These are phyloP conservation scores for Aegilops sharonensis DNA, from an alignment of 176 grass and related monocot genomes.

Conservation along the genomic window DNA sequence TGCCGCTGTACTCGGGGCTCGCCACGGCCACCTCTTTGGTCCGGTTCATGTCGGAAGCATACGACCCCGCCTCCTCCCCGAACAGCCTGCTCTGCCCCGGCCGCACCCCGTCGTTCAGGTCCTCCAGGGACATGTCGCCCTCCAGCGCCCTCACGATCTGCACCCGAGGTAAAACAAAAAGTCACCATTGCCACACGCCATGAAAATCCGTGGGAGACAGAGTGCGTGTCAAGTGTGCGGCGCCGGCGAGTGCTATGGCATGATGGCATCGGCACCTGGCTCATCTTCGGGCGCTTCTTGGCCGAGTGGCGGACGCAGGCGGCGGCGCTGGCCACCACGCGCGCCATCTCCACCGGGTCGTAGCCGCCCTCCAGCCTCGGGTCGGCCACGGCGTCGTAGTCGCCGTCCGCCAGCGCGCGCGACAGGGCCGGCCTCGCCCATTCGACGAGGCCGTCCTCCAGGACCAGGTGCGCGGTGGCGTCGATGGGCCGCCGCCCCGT, in stretches of 20 bases:
- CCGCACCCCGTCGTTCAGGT: conserved; percentile 59
- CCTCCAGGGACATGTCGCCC: conserved; percentile 64
- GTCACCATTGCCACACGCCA: not conserved
- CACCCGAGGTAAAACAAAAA: not conserved
- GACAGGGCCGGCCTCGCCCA: conserved; percentile 62
- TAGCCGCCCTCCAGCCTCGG: conserved; percentile 49
- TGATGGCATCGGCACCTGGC: conserved; percentile 40
- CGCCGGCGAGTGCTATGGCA: not conserved
- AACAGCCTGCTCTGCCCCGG: conserved; percentile 62
- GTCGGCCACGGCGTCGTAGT: conserved; percentile 62
- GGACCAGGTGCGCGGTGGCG: conserved; percentile 11
- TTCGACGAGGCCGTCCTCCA: conserved; percentile 66
- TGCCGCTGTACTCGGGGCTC: conserved; percentile 20
- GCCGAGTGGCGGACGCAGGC: conserved; percentile 62
- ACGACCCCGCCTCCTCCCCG: conserved; percentile 8
- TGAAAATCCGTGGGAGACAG: not conserved
- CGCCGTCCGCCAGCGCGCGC: conserved; percentile 54
- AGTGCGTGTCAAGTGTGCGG: not conserved
- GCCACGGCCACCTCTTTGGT: conserved; percentile 31
- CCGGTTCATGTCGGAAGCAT: conserved; percentile 33
- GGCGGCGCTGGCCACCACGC: conserved; percentile 53
- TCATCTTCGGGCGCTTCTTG: conserved; percentile 64
- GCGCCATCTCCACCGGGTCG: conserved; percentile 58
- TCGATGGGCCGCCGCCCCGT: conserved; percentile 62
- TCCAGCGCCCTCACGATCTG: conserved; percentile 71